phyloP scores from a whole-genome alignment of 2,329 filamentous ascomycete genomes.

The Hypoxylon sp. region DNA sequence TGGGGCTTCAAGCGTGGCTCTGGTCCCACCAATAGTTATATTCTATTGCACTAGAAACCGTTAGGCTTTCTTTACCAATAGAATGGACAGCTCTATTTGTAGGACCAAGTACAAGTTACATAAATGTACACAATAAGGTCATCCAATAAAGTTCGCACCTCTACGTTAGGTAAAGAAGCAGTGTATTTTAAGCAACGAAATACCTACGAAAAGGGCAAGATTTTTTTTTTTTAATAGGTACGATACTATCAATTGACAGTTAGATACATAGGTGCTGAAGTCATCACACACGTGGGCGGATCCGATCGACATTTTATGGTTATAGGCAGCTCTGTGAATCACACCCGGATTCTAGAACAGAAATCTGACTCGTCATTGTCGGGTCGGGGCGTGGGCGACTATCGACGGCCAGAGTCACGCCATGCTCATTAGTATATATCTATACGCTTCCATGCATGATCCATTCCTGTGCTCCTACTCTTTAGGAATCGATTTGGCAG shows the following conservation, averaged over 20 bases:
- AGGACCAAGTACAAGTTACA: neutral
- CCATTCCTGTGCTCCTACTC: constrained; percentile 1
- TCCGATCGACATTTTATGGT: constrained; percentile 6
- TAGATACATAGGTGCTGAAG: neutral
- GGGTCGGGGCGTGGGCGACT: neutral
- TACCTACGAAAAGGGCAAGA: neutral
- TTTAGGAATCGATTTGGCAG: constrained; percentile 15
- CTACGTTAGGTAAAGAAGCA: neutral
- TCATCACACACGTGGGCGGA: constrained; percentile 1
- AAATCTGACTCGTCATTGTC: constrained; percentile 29
- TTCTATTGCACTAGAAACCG: constrained; percentile 11
- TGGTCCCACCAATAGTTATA: constrained; percentile 32
- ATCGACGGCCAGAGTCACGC: constrained; percentile 25
- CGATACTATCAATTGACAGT: neutral
- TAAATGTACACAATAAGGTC: neutral
- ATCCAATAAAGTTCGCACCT: neutral
- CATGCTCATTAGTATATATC: constrained; percentile 22
- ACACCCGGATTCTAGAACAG: constrained; percentile 28
- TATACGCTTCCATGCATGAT: constrained; percentile 21
- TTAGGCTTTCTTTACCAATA: constrained; percentile 18
- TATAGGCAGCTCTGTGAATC: constrained; percentile 21
- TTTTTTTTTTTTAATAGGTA: neutral
- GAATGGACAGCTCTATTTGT: constrained; percentile 1
- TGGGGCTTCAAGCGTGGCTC: constrained; percentile 23
- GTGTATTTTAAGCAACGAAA: neutral